Evolutionary conservation across 257 asterid species (phyloP), one percentile per base, ranked within the genome.

Genomic region (Rauvolfia tetraphylla): DNA sequence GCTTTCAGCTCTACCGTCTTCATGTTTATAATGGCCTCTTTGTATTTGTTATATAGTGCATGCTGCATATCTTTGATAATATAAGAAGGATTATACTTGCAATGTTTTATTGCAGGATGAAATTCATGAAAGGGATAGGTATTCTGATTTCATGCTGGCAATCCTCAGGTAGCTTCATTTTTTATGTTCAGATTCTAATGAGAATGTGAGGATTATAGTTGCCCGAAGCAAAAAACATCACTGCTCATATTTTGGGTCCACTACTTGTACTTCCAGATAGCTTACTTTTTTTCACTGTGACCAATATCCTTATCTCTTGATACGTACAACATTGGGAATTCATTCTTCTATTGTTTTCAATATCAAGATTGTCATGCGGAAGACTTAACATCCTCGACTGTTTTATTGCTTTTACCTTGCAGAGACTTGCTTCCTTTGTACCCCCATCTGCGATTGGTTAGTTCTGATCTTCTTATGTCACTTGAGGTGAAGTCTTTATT

Each of bases 91-190:
- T 46, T 25, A 23, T 17, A 23, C 36, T 54, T 20, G 10, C 29
- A 9, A 38, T 67, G 70, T 57, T 53, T 38, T 76, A 76, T 78
- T 82, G 76, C 80, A 95, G 99, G 99, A 95, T 74, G 99, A 95
- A 87, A 93, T 95, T 88, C 99, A 95, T 78, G 99, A 95, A 86
- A 89, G 99, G 86, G 99, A 95, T 72, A 94, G 97, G 79, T 93
- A 83, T 86, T 91, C 99, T 22, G 99, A 95, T 86, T 84, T 95
- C 88, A 92, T 93, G 95, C 96, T 95, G 78, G 90, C 99, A 85
- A 88, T 95, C 81, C 81, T 95, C 89, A 95, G 98, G 99, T 95
- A 79, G 84, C 72, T 80, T 74, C 79, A n/a, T n/a, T n/a, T 72
- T 78, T 61, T 51, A 38, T 51, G 76, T 67, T 74, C 31, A 73